phyloP scores from a whole-genome alignment of 2,329 filamentous ascomycete species.

The Diplocarpon mali region DNA sequence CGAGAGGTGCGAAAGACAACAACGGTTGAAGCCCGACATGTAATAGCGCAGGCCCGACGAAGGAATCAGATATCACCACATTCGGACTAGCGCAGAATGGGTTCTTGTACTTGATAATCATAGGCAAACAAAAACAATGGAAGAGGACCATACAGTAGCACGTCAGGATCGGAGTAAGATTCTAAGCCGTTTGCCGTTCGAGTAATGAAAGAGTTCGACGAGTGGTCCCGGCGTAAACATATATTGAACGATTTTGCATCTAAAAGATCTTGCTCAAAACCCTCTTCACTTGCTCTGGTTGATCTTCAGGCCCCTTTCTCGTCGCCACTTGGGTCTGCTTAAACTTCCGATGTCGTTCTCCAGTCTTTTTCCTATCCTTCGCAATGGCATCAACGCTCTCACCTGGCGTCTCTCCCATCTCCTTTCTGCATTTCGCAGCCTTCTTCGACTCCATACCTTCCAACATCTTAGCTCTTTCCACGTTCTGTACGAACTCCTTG shows the following conservation, averaged over 20 bases:
- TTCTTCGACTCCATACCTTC: slow-evolving; percentile 58
- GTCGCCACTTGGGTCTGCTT: slow-evolving; percentile 52
- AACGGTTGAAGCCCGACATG: too few species aligned
- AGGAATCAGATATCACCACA: too few species aligned
- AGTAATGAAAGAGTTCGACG: too few species aligned
- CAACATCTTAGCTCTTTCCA: slow-evolving; percentile 70
- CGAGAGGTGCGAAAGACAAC: too few species aligned
- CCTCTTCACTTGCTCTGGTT: slow-evolving; percentile 45
- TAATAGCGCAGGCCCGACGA: too few species aligned
- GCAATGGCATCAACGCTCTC: slow-evolving; percentile 17
- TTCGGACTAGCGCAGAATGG: too few species aligned
- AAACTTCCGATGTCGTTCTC: slow-evolving; percentile 42
- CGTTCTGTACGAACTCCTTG: slow-evolving; percentile 67
- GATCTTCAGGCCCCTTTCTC: slow-evolving; percentile 35
- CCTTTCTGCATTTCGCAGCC: slow-evolving; percentile 34
- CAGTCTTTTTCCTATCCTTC: slow-evolving; percentile 22
- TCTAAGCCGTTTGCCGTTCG: too few species aligned
- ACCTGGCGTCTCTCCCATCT: slow-evolving; percentile 24
- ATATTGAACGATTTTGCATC: not conserved
- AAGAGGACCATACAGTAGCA: too few species aligned
- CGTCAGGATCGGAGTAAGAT: too few species aligned
- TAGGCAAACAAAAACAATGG: too few species aligned
- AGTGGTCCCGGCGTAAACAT: too few species aligned
- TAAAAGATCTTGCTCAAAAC: slow-evolving; percentile 57
- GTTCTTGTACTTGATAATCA: too few species aligned